Evolutionary conservation across 2,329 filamentous ascomycete genomes (phyloP).

Genomic region (Leptodontidium sp.): DNA sequence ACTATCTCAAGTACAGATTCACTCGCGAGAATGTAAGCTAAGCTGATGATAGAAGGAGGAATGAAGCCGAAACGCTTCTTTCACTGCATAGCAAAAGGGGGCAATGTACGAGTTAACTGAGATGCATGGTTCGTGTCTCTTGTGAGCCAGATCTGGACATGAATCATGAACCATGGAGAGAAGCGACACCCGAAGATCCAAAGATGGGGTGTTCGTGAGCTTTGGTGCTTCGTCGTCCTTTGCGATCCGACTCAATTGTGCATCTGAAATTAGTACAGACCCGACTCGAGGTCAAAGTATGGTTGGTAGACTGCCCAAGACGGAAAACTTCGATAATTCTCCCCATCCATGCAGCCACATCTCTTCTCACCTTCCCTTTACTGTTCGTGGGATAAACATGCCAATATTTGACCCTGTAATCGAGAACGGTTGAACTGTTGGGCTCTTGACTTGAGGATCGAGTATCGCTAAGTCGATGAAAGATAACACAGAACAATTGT

Average conservation of each 20-base stretch:
- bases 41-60: not conserved
- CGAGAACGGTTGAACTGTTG: not conserved
- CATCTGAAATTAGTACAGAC: not conserved
- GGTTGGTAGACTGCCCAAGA: not conserved
- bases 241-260: not conserved
- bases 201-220: not conserved
- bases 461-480: not conserved
- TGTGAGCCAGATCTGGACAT: slow-evolving; percentile 1
- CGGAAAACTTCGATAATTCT: not conserved
- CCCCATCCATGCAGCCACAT: not conserved
- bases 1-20: not conserved
- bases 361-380: not conserved
- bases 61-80: not conserved
- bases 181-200: too few relatives aligned
- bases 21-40: not conserved
- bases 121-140: not conserved
- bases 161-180: not conserved
- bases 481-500: not conserved
- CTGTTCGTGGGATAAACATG: not conserved
- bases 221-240: not conserved
- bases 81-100: not conserved
- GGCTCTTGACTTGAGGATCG: not conserved
- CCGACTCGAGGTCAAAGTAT: not conserved
- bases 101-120: not conserved
- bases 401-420: not conserved